Evolutionary conservation across 768 basidiomycete species (phyloP).

Genomic region (Mycena albidolilacea): DNA sequence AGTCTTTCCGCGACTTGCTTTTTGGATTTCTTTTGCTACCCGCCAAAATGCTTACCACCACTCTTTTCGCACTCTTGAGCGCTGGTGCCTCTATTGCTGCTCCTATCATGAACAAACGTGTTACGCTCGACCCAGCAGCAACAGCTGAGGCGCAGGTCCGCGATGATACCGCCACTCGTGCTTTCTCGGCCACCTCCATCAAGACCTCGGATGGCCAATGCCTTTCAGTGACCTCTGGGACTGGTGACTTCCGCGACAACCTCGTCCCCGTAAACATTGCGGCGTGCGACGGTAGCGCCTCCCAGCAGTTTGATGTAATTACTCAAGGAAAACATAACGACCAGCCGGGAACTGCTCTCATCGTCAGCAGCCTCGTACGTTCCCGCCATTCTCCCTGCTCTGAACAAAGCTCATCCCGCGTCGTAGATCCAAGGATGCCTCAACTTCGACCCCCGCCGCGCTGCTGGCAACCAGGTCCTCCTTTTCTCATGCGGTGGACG

Average conservation of each 20-base stretch:
- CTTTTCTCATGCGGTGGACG: conserved; percentile 35
- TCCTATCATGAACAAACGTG: conserved; percentile 27
- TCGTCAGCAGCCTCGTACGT: conserved; percentile 37
- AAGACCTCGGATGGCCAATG: conserved; percentile 39
- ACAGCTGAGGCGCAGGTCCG: conserved; percentile 39
- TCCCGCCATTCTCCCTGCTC: background rate
- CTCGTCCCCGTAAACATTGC: conserved; percentile 37
- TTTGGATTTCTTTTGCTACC: conserved; percentile 23
- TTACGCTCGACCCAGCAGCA: conserved; percentile 33
- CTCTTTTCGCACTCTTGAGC: conserved; percentile 38
- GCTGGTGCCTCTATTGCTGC: conserved; percentile 37
- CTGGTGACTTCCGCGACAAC: conserved; percentile 44
- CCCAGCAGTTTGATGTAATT: conserved; percentile 42
- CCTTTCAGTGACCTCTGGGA: conserved; percentile 31
- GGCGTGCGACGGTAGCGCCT: conserved; percentile 38
- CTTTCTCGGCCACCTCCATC: conserved; percentile 3
- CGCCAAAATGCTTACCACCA: conserved; percentile 34
- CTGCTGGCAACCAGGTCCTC: conserved; percentile 41
- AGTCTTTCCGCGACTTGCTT: conserved; percentile 15
- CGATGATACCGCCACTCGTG: conserved; percentile 42
- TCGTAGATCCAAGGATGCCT: conserved; percentile 42
- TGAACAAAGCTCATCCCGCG: background rate
- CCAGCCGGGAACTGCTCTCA: conserved; percentile 36
- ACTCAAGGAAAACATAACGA: conserved; percentile 40
- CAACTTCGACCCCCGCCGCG: conserved; percentile 43